Evolutionary conservation across 2,329 filamentous ascomycete genomes (phyloP), one percentile per base, ranked within the genome.

Genomic region (Nothomitra cinnamomea): DNA sequence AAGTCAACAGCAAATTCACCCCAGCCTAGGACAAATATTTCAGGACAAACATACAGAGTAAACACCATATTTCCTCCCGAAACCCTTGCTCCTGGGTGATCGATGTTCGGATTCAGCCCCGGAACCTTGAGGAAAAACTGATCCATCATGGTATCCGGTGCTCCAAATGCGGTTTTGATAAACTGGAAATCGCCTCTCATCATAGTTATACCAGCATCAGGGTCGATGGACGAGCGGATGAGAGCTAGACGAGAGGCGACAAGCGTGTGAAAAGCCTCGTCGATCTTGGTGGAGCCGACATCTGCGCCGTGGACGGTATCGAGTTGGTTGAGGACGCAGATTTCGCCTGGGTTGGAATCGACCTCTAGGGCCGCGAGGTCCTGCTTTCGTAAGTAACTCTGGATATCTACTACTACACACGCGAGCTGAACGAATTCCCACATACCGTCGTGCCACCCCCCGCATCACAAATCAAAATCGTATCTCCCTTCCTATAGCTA

Each of bases 361-460:
- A 49, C 71, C 15, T 66, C 66, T 7, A 74, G 71, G 5, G 64
- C 62, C 0, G 64, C 59, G 13, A 69, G 63, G 51, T 68, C 64
- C 4, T 64, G 61, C 54, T 69, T 56, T 6, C 59, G 57, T 35
- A 64, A 64, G 17, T 57, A 60, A 1, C 55, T 51, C 1, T 15
- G 35, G 15, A 56, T 43, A 17, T n/a, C n/a, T n/a, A n/a, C n/a
- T n/a, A 66, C 58, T 0, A 57, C 63, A 51, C 58, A 68, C 19
- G 58, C 62, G n/a, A 70, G 65, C 19, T 70, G 63, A 65, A 72
- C 71, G 13, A 72, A 59, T 0, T 70, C 67, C 6, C 72, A 62
- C 43, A 25, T 55, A 73, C 71, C 0, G 70, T 73, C 0, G 71
- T 74, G 1, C 71, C 71, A 2, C 70, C 71, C 0, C 71, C 71